Percentiles rank a stretch among this genome's conserved stretches.
phyloP scores from a whole-genome alignment of 2,329 filamentous ascomycete genomes.

The Hortaea sp. region DNA sequence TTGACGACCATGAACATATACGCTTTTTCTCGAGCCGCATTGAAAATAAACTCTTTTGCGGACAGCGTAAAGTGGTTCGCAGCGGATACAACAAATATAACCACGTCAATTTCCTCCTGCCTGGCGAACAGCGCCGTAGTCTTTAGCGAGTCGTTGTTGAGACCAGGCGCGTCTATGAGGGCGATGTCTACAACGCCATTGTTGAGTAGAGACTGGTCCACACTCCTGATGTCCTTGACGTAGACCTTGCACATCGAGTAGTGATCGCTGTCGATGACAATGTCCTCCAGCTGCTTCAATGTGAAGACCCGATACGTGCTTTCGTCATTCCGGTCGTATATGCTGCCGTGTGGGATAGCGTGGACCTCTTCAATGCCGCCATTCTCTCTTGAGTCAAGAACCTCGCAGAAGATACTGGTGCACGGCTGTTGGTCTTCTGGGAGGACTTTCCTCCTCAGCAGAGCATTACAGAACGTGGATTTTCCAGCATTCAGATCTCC shows the following conservation, averaged over 20 bases:
- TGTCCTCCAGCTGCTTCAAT: conserved; percentile 69
- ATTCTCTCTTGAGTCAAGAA: conserved; percentile 85
- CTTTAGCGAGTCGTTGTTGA: conserved; percentile 93
- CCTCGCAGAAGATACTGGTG: conserved; percentile 97
- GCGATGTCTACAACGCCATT: conserved; percentile 98
- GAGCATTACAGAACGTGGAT: conserved; percentile 97
- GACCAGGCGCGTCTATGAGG: conserved; percentile 86
- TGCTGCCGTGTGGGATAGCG: conserved; percentile 70
- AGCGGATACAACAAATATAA: conserved; percentile 95
- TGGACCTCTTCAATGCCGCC: conserved; percentile 89
- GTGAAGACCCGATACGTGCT: conserved; percentile 84
- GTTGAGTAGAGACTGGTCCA: conserved; percentile 89
- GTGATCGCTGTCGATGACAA: conserved; percentile 77
- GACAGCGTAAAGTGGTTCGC: conserved; percentile 97
- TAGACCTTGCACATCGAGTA: conserved; percentile 98
- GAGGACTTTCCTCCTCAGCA: conserved; percentile 80
- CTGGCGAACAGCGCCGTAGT: conserved; percentile 94
- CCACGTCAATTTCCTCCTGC: conserved; percentile 97
- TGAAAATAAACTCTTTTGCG: conserved; percentile 95
- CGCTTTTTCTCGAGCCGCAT: conserved; percentile 89
- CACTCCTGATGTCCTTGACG: conserved; percentile 75
- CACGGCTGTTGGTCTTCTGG: conserved; percentile 97
- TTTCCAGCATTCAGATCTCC: conserved; percentile 96
- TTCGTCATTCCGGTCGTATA: conserved; percentile 84
- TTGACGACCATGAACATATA: conserved; percentile 99